Conservation (phyloP, 164 flowering plant genomes). For the Brasenia schreberi region DNA sequence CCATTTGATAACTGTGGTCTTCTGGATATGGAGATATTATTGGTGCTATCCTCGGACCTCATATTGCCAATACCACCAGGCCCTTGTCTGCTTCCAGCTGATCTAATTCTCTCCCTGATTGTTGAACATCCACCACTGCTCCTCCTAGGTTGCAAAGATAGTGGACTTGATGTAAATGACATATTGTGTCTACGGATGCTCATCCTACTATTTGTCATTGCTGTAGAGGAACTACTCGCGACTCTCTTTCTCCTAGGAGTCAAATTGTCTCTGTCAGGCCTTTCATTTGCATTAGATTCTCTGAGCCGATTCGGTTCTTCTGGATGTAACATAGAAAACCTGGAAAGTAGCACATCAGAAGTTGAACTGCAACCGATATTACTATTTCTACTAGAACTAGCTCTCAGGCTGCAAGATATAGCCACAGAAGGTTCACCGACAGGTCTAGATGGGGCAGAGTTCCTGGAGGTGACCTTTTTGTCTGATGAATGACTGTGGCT, state of each 20-base stretch:
- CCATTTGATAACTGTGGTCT: constrained; percentile 9
- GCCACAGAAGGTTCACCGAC: constrained; percentile 10
- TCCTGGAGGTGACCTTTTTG: background rate
- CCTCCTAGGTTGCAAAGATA: constrained; percentile 21
- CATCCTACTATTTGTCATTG: constrained; percentile 5
- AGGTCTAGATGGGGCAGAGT: constrained; percentile 22
- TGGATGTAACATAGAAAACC: constrained; percentile 30
- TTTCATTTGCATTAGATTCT: constrained; percentile 11
- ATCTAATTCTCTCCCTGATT: constrained; percentile 17
- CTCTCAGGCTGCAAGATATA: constrained; percentile 8
- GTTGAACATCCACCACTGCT: constrained; percentile 24
- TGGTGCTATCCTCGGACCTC: constrained; percentile 24
- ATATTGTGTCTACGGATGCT: constrained; percentile 2
- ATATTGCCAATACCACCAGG: constrained; percentile 15
- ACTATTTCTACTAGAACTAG: constrained; percentile 27
- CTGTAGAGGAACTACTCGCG: constrained; percentile 22
- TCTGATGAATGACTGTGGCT: constrained; percentile 20
- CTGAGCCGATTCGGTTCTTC: constrained; percentile 14
- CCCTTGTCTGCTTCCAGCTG: constrained; percentile 44
- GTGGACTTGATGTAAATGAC: constrained; percentile 22
- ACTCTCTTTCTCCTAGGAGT: constrained; percentile 36
- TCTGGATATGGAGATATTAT: constrained; percentile 10
- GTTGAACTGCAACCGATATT: constrained; percentile 39
- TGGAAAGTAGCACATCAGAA: constrained; percentile 41
- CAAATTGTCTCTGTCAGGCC: constrained; percentile 14